A percentile compares a stretch with the other conserved stretches of the same genome.
phyloP scores from a whole-genome alignment of 768 basidiomycete genomes.

The Albatrellus ellisii region DNA sequence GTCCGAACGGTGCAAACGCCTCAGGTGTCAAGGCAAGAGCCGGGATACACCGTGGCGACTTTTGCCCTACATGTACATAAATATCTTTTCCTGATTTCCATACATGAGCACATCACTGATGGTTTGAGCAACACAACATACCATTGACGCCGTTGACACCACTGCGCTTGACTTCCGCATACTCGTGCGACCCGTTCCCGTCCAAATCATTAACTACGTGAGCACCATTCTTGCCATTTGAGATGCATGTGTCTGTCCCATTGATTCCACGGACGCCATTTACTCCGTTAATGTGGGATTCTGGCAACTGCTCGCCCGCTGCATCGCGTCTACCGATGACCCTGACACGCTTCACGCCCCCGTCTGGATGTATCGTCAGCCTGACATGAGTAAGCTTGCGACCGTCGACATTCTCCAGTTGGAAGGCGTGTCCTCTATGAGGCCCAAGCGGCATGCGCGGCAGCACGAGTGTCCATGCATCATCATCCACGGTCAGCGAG shows the following conservation, averaged over 20 bases:
- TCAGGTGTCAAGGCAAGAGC: constrained; percentile 68
- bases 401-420: constrained; percentile 51
- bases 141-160: too few relatives aligned
- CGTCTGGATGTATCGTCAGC: constrained; percentile 87
- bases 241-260: too few relatives aligned
- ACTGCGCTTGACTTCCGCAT: too few relatives aligned
- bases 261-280: not conserved
- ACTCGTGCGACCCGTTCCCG: too few relatives aligned
- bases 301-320: constrained; percentile 3
- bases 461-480: constrained; percentile 64
- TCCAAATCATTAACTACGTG: too few relatives aligned
- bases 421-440: constrained; percentile 82
- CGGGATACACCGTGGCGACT: constrained; percentile 24
- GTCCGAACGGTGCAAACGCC: constrained; percentile 79
- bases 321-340: constrained; percentile 50
- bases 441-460: constrained; percentile 74
- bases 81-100: too few relatives aligned
- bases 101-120: too few relatives aligned
- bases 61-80: too few relatives aligned
- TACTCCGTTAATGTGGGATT: not conserved
- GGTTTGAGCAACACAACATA: too few relatives aligned
- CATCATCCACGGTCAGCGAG: constrained; percentile 20
- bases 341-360: constrained; percentile 89
- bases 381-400: constrained; percentile 69
- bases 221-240: too few relatives aligned